phyloP scores from a whole-genome alignment of 1,139 yeast genomes.

The Taphrina populina region DNA sequence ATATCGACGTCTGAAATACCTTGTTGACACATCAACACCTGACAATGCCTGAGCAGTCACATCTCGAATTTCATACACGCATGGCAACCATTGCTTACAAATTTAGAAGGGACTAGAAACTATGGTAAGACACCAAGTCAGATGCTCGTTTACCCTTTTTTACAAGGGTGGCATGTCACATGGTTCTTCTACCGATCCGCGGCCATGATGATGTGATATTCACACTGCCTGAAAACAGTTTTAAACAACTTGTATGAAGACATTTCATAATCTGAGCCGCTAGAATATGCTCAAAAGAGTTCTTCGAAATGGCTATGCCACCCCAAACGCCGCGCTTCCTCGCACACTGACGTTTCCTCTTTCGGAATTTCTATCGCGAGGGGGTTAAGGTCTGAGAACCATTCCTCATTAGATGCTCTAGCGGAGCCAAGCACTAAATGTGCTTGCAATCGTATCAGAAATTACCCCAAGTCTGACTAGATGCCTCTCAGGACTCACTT shows the following conservation, averaged over 20 bases:
- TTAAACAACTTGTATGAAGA: constrained; percentile 22
- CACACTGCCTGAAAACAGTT: constrained; percentile 30
- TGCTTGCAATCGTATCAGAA: constrained; percentile 34
- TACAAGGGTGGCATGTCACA: no score
- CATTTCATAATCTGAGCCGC: constrained; percentile 27
- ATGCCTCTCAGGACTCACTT: neutral
- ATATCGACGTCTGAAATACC: constrained; percentile 15
- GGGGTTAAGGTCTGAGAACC: constrained; percentile 35
- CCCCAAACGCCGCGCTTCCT: constrained; percentile 35
- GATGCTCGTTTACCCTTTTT: no score
- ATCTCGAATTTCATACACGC: neutral
- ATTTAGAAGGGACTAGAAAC: neutral
- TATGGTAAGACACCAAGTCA: neutral
- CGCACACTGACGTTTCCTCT: constrained; percentile 20
- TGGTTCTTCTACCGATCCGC: neutral
- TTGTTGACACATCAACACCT: constrained; percentile 30
- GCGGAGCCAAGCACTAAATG: constrained; percentile 35
- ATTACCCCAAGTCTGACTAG: neutral
- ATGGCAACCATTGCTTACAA: neutral
- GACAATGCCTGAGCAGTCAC: constrained; percentile 33
- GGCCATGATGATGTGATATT: constrained; percentile 28
- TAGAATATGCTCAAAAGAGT: neutral
- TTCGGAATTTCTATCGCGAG: constrained; percentile 1
- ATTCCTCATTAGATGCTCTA: constrained; percentile 33
- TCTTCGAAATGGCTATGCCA: constrained; percentile 25